Conservation (phyloP, 208 protist genomes). For the Crithidia bombi region DNA sequence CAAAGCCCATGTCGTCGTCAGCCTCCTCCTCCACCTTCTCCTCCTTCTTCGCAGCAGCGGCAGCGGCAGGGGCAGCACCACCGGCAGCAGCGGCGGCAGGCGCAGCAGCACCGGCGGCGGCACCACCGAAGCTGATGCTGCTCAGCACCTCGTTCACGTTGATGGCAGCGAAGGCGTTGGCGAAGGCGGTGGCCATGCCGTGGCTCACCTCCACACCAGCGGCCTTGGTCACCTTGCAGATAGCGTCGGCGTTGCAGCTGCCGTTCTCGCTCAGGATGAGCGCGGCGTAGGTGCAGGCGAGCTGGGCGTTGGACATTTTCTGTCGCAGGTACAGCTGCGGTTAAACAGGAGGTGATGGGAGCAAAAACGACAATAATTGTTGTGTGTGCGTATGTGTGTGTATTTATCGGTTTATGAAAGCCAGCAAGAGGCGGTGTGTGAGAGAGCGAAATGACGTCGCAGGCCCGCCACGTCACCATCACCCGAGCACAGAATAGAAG, state of each 20-base stretch:
- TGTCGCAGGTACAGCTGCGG: no score
- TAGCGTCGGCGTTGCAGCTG: conserved; percentile 71
- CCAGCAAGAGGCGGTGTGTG: no score
- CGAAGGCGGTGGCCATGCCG: conserved; percentile 78
- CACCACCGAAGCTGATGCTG: conserved; percentile 80
- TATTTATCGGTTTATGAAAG: no score
- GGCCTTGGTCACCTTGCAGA: conserved; percentile 77
- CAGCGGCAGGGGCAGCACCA: conserved; percentile 44
- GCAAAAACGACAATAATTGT: no score
- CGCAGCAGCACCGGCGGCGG: conserved; percentile 43
- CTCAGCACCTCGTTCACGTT: conserved; percentile 66
- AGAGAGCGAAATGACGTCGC: no score
- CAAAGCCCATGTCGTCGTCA: conserved; percentile 90
- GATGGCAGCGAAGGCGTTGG: conserved; percentile 54
- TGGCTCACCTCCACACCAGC: conserved; percentile 76
- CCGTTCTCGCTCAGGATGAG: conserved; percentile 94
- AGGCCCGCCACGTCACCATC: no score
- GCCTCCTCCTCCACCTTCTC: conserved; percentile 79
- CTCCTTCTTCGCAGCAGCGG: conserved; percentile 62
- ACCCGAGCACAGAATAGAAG: no score
- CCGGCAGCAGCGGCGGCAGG: conserved; percentile 39
- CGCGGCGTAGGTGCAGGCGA: conserved; percentile 95
- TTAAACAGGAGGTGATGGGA: no score
- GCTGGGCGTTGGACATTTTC: conserved; percentile 71
- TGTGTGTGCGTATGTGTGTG: no score